Percentiles rank a stretch among this genome's conserved stretches.
Conservation (phyloP, 2,329 filamentous ascomycete species). For the Fusarium decemcellulare region DNA sequence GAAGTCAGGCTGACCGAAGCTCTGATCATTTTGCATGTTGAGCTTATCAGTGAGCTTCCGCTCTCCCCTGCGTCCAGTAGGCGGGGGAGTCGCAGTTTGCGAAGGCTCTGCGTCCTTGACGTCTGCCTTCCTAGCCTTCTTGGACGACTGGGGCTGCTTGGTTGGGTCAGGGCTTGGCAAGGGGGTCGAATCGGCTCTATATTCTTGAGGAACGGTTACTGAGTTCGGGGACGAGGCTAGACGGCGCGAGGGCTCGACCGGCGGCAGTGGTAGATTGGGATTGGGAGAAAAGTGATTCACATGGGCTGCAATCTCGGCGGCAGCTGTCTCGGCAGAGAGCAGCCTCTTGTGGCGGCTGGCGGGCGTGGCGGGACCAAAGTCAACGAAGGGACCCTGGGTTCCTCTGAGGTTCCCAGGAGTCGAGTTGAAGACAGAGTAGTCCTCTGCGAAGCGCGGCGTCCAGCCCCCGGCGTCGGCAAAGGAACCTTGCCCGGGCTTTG, state of each 20-base stretch:
- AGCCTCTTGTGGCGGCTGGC: constrained; percentile 62
- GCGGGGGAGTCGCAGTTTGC: constrained; percentile 73
- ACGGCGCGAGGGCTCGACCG: constrained; percentile 71
- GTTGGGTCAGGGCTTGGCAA: constrained; percentile 47
- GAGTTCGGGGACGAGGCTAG: constrained; percentile 71
- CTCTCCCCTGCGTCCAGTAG: constrained; percentile 68
- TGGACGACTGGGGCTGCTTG: constrained; percentile 52
- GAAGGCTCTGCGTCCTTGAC: constrained; percentile 54
- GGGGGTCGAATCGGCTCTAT: constrained; percentile 47
- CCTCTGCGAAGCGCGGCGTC: constrained; percentile 75
- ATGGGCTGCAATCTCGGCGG: constrained; percentile 71
- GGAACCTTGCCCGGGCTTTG: constrained; percentile 62
- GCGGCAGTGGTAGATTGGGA: constrained; percentile 67
- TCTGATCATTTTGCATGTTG: constrained; percentile 72
- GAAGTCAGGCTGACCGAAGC: constrained; percentile 67
- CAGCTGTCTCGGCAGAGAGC: constrained; percentile 65
- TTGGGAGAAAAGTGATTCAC: constrained; percentile 72
- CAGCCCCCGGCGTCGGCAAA: constrained; percentile 66
- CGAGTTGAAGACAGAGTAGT: constrained; percentile 76
- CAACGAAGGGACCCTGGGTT: constrained; percentile 60
- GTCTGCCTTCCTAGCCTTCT: constrained; percentile 62
- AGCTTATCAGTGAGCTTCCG: constrained; percentile 69
- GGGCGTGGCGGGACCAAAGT: constrained; percentile 58
- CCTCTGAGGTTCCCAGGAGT: constrained; percentile 71
- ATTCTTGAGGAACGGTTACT: constrained; percentile 51